Evolutionary conservation across 2,329 filamentous ascomycete genomes (phyloP).

Genomic region (Elsinoe batatas): DNA sequence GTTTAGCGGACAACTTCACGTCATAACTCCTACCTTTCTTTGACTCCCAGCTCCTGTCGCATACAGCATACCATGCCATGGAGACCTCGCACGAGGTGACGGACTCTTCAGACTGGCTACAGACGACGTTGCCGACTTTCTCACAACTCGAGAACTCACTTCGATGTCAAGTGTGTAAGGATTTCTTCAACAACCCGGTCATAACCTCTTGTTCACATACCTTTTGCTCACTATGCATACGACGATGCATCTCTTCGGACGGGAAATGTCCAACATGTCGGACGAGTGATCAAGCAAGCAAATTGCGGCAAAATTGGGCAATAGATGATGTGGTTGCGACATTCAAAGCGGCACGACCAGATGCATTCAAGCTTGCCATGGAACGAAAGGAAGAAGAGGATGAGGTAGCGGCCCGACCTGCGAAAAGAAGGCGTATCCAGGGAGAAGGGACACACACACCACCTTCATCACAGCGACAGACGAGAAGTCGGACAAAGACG

Average conservation of each 20-base stretch:
- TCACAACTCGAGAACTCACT: slow-evolving; percentile 70
- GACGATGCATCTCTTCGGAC: slow-evolving; percentile 69
- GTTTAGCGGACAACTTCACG: background rate
- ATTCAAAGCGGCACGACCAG: slow-evolving; percentile 57
- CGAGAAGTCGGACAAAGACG: slow-evolving; percentile 24
- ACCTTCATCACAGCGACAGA: slow-evolving; percentile 21
- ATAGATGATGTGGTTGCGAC: slow-evolving; percentile 75
- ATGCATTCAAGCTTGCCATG: slow-evolving; percentile 55
- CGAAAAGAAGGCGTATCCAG: slow-evolving; percentile 41
- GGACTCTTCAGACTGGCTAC: slow-evolving; percentile 78
- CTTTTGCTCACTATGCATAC: slow-evolving; percentile 93
- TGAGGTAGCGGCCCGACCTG: slow-evolving; percentile 17
- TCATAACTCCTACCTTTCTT: background rate
- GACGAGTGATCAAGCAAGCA: slow-evolving; percentile 67
- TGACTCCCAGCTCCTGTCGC: background rate
- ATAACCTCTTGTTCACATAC: slow-evolving; percentile 91
- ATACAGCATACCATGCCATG: background rate
- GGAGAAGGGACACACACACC: slow-evolving; percentile 18
- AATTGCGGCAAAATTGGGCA: slow-evolving; percentile 73
- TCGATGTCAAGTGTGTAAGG: slow-evolving; percentile 95
- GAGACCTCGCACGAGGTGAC: slow-evolving; percentile 33
- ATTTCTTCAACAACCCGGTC: slow-evolving; percentile 91
- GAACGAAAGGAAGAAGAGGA: slow-evolving; percentile 26
- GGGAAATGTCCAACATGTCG: slow-evolving; percentile 84
- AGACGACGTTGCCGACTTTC: slow-evolving; percentile 57